Base-by-base conservation (phyloP, 306 rosid genomes). In the Trifolium pratense region DNA sequence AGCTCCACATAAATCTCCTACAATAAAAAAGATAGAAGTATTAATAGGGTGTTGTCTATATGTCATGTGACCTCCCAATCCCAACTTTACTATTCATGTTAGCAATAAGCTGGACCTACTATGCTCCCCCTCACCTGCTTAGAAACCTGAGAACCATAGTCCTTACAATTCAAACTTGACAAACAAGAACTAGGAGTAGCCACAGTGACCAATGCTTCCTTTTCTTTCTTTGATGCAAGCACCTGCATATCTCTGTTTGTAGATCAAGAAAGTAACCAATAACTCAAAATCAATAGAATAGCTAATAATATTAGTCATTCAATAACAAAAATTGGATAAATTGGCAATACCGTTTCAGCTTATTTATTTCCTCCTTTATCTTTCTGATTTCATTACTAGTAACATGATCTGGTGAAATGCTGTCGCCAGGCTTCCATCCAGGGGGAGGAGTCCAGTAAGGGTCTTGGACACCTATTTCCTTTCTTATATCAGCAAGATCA, bases 401-500 rank as follows among this genome's bases (percentile, higher is more conserved):
- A 55, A 68, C 71, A 14, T 90, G 85, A 43, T 94, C 86, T 68
- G 81, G 90, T 11, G 90, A 78, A 23, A 89, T 89, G 83, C 60
- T 79, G 68, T 94, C 97, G 31, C 99, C 97, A 14, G 80, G 87
- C 75, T 72, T 83, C 99, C 99, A 94, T 13, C 95, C 97, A 8
- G 83, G 85, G 12, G 89, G 93, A 4, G 99, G 99, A 36, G 83
- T 89, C 99, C 99, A 94, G 45, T 87, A 89, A 51, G 95, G 83
- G 74, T 94, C 99, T 62, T 86, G 86, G 20, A 94, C 83, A 83
- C 97, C 99, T 7, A 88, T 94, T 51, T 91, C 82, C 80, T 39
- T 81, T 69, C 99, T 83, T 10, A 91, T 70, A 37, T 86, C 80
- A 13, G 69, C 75, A 58, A 94, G 77, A 71, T 94, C 93, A 75